A percentile compares a stretch with the other conserved stretches of the same genome.
These are phyloP conservation scores for Fusarium staphyleae DNA, from an alignment of 2,329 filamentous ascomycete species.

Conservation along the genomic window DNA sequence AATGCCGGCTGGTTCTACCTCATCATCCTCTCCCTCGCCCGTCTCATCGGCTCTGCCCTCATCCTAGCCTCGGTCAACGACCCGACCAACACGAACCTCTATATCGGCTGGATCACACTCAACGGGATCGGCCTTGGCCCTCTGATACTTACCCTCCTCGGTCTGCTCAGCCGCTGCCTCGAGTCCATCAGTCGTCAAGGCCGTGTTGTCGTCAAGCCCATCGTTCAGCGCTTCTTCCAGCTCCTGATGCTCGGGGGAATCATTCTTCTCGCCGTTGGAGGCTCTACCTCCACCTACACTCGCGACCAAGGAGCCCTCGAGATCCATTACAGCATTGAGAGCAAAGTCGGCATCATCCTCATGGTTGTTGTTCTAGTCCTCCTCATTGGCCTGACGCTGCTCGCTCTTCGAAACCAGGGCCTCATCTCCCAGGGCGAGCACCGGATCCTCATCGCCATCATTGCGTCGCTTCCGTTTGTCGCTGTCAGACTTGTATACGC, in stretches of 20 bases:
- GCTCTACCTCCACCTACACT: constrained; percentile 39
- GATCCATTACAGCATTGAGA: constrained; percentile 41
- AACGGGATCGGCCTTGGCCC: constrained; percentile 49
- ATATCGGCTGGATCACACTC: constrained; percentile 45
- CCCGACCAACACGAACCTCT: constrained; percentile 52
- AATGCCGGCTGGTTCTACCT: constrained; percentile 68
- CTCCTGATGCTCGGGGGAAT: constrained; percentile 52
- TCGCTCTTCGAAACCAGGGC: constrained; percentile 51
- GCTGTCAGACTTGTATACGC: constrained; percentile 45
- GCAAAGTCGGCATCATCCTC: constrained; percentile 40
- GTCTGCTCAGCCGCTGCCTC: constrained; percentile 47
- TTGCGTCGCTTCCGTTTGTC: constrained; percentile 46
- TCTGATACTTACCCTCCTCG: constrained; percentile 55
- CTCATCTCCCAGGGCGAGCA: constrained; percentile 59
- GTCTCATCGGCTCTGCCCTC: constrained; percentile 64
- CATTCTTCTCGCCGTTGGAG: constrained; percentile 46
- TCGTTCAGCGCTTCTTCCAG: constrained; percentile 47
- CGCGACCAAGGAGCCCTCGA: constrained; percentile 31
- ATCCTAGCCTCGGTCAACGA: constrained; percentile 54
- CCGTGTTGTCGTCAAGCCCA: constrained; percentile 39
- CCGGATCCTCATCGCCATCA: constrained; percentile 57
- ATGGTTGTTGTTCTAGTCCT: constrained; percentile 51
- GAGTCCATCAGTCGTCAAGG: constrained; percentile 56
- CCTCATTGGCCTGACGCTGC: constrained; percentile 49
- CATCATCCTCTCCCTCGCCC: constrained; percentile 62